phyloP scores from a whole-genome alignment of 257 asterid species.

The Solanum clarkiae region DNA sequence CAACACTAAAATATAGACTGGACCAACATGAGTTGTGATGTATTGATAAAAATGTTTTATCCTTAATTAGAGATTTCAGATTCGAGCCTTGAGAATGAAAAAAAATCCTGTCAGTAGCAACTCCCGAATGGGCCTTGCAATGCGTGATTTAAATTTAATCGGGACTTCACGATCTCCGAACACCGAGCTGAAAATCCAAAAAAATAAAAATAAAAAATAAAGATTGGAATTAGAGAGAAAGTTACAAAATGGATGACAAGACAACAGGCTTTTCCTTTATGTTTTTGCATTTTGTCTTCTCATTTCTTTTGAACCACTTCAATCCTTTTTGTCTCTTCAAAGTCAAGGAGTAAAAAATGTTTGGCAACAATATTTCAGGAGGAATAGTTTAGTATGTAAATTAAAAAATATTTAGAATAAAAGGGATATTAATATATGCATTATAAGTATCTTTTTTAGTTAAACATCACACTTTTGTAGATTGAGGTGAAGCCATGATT shows the following conservation, averaged over 20 bases:
- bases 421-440: neutral
- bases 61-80: no score
- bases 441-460: neutral
- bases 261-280: neutral
- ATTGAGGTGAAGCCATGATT: no score
- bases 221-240: neutral
- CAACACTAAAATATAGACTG: neutral
- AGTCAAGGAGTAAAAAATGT: neutral
- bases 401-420: neutral
- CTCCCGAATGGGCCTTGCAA: no score
- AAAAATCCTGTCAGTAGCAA: no score
- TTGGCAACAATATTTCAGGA: neutral
- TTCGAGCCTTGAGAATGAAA: no score
- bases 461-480: neutral
- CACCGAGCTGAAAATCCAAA: no score
- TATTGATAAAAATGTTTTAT: no score
- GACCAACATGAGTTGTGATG: no score
- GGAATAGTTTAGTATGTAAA: neutral
- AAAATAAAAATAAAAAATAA: neutral
- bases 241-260: neutral
- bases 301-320: constrained; percentile 14
- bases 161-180: accelerated
- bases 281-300: constrained; percentile 4
- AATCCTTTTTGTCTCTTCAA: constrained; percentile 10
- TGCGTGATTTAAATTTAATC: no score